phyloP scores from a whole-genome alignment of 2,329 filamentous ascomycete genomes.

The Pseudocercospora ulei region DNA sequence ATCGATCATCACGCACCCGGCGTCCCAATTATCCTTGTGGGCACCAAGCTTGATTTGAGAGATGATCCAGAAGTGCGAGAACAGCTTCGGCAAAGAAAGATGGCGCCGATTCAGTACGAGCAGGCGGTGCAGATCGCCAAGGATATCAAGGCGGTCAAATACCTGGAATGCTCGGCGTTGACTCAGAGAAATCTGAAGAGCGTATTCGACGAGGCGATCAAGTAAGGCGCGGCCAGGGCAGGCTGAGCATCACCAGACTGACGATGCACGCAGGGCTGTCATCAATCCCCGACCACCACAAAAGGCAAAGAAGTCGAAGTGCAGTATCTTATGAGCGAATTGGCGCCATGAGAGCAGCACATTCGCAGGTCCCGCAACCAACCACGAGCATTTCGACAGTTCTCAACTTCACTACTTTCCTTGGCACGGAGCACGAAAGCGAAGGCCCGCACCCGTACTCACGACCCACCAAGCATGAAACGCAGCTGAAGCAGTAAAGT shows the following conservation, averaged over 20 bases:
- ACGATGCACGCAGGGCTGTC: conserved; percentile 51
- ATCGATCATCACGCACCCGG: conserved; percentile 94
- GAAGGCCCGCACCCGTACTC: conserved; percentile 1
- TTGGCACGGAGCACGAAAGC: conserved; percentile 7
- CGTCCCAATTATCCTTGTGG: conserved; percentile 92
- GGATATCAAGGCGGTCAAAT: conserved; percentile 93
- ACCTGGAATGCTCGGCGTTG: conserved; percentile 92
- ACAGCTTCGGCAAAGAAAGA: conserved; percentile 77
- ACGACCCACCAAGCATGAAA: conserved; percentile 4
- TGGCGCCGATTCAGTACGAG: conserved; percentile 94
- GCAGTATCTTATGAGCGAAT: conserved; percentile 52
- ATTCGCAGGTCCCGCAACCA: not conserved
- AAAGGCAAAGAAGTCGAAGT: conserved; percentile 57
- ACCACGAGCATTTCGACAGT: conserved; percentile 11
- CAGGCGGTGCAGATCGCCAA: conserved; percentile 80
- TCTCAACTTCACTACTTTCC: conserved; percentile 5
- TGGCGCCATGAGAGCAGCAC: not conserved
- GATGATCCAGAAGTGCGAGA: conserved; percentile 78
- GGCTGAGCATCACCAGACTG: conserved; percentile 4
- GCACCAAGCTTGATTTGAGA: conserved; percentile 90
- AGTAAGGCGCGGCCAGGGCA: conserved; percentile 51
- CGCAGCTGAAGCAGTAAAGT: conserved; percentile 7
- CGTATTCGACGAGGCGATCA: conserved; percentile 96
- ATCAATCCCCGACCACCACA: conserved; percentile 56
- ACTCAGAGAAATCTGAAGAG: conserved; percentile 97